Conservation (phyloP, 768 basidiomycete species). For the Psilocybe tampanensis region DNA sequence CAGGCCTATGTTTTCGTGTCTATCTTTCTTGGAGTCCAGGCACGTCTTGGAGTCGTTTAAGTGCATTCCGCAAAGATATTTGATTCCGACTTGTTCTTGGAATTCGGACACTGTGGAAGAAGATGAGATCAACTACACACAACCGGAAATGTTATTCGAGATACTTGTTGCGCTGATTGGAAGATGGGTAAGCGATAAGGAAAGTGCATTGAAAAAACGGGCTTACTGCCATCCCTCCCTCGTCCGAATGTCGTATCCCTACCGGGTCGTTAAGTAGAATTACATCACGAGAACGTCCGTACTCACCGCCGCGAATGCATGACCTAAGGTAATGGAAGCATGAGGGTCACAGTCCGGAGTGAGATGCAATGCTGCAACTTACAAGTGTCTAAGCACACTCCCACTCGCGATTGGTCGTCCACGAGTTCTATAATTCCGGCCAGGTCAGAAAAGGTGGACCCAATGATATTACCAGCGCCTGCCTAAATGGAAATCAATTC, state of each 20-base stretch:
- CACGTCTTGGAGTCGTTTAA: conserved; percentile 80
- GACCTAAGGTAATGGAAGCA: conserved; percentile 44
- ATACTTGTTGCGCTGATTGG: conserved; percentile 11
- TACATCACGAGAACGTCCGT: not conserved
- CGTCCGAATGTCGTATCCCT: conserved; percentile 85
- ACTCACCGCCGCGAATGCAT: conserved; percentile 75
- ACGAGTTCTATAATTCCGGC: conserved; percentile 69
- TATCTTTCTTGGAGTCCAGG: conserved; percentile 67
- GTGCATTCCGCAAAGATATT: conserved; percentile 82
- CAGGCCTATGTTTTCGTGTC: conserved; percentile 87
- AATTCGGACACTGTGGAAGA: conserved; percentile 58
- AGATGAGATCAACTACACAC: not conserved
- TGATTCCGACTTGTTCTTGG: conserved; percentile 65
- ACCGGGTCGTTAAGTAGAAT: not conserved
- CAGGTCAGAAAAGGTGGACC: conserved; percentile 69
- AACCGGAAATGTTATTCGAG: conserved; percentile 23
- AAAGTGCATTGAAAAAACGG: no score
- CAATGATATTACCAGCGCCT: conserved; percentile 78
- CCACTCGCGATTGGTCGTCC: conserved; percentile 72
- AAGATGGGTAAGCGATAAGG: no score
- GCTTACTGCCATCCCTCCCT: conserved; percentile 73
- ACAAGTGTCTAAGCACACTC: conserved; percentile 90
- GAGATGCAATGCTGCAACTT: conserved; percentile 16
- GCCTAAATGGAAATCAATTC: conserved; percentile 45
- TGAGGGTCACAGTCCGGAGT: not conserved